A percentile compares a stretch with the other conserved stretches of the same genome.
Conservation (phyloP, 371 early-diverging fungal species). For the Phascolomyces articulosus region DNA sequence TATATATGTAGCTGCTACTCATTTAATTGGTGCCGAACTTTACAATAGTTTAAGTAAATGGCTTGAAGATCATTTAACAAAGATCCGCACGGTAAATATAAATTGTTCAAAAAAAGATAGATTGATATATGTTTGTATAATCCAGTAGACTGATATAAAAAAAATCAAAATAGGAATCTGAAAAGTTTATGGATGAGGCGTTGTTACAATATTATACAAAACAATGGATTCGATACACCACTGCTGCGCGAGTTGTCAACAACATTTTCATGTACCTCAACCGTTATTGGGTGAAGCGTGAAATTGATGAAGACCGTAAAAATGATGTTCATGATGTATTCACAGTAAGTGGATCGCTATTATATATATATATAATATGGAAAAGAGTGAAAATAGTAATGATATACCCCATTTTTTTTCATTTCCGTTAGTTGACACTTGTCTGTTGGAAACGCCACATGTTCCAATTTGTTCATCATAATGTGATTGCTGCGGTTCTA, state of each 20-base stretch:
- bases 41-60: conserved; percentile 77
- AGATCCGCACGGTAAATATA: conserved; percentile 35
- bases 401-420: not conserved
- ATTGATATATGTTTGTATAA: not conserved
- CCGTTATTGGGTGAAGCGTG: conserved; percentile 96
- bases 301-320: conserved; percentile 91
- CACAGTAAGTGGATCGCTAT: conserved; percentile 62
- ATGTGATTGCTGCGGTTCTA: conserved; percentile 84
- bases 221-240: conserved; percentile 89
- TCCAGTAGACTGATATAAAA: not conserved
- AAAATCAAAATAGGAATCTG: conserved; percentile 48
- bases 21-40: conserved; percentile 85
- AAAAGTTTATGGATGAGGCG: conserved; percentile 73
- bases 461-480: conserved; percentile 77
- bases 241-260: conserved; percentile 82
- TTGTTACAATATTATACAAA: conserved; percentile 86
- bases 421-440: conserved; percentile 65
- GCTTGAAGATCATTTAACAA: conserved; percentile 72
- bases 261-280: conserved; percentile 95
- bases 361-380: too few relatives aligned
- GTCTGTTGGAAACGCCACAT: conserved; percentile 89
- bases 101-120: too few relatives aligned
- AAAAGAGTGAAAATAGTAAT: not conserved
- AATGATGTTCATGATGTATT: conserved; percentile 90
- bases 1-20: conserved; percentile 64